Percentiles rank a stretch among this genome's conserved stretches.
Conservation (phyloP, 345 rosid genomes). For the Atalantia buxifolia region DNA sequence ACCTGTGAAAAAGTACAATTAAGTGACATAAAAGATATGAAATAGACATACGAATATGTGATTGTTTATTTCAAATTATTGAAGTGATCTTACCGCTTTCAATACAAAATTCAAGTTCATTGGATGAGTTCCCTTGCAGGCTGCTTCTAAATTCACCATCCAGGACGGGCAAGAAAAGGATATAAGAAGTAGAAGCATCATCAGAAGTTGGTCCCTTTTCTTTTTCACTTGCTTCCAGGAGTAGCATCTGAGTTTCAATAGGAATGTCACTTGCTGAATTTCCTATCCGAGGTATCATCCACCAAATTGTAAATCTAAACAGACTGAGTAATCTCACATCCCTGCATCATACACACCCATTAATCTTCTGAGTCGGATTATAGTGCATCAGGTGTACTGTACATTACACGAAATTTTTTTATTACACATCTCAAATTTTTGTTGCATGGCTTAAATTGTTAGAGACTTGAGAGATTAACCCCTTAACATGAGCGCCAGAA, state of each 20-base stretch:
- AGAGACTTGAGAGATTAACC: too few relatives aligned
- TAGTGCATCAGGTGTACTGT: too few relatives aligned
- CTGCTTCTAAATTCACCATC: slow-evolving; percentile 54
- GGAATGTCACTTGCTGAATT: slow-evolving; percentile 53
- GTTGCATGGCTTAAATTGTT: too few relatives aligned
- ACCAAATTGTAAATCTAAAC: slow-evolving; percentile 47
- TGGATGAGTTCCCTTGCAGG: slow-evolving; percentile 45
- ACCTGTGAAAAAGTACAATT: slow-evolving; percentile 32
- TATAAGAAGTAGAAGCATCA: slow-evolving; percentile 21
- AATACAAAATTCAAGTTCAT: slow-evolving; percentile 53
- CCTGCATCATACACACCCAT: slow-evolving; percentile 23
- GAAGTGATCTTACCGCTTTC: slow-evolving; percentile 38
- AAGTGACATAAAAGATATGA: not conserved
- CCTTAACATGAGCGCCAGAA: too few relatives aligned
- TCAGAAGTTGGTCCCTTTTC: slow-evolving; percentile 11
- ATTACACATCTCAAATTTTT: too few relatives aligned
- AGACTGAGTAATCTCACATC: slow-evolving; percentile 39
- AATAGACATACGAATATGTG: not conserved
- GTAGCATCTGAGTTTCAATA: slow-evolving; percentile 61
- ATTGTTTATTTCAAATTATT: not conserved
- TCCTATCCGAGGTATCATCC: slow-evolving; percentile 59
- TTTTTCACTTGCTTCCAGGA: slow-evolving; percentile 27
- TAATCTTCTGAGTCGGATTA: too few relatives aligned
- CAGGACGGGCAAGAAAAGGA: slow-evolving; percentile 45
- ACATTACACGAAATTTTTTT: too few relatives aligned